phyloP scores from a whole-genome alignment of 345 rosid genomes.

The Combretum micranthum region DNA sequence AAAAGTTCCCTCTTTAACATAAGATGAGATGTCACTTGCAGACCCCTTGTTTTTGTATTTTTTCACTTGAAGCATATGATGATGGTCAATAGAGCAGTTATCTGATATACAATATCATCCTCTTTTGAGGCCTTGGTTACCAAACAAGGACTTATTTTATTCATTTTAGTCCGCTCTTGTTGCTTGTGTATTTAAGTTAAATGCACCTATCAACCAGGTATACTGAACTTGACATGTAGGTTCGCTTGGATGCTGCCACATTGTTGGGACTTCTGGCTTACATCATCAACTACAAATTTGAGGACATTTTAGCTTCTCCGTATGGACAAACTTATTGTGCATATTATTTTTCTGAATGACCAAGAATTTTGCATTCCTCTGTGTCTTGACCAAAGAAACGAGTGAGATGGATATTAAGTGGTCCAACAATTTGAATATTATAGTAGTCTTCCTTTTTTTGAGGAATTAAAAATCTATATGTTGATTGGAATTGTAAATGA shows the following conservation, averaged over 20 bases:
- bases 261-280: constrained; percentile 86
- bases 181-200: not conserved
- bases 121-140: too few species aligned
- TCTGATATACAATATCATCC: too few species aligned
- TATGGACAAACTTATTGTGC: constrained; percentile 24
- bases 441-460: too few species aligned
- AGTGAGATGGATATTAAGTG: not conserved
- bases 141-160: not conserved
- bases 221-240: constrained; percentile 40
- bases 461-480: too few species aligned
- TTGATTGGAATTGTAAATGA: too few species aligned
- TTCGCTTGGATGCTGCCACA: constrained; percentile 78
- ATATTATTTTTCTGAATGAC: not conserved
- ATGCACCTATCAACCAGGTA: constrained; percentile 6
- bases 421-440: too few species aligned
- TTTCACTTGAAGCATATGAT: too few species aligned
- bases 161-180: not conserved
- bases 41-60: too few species aligned
- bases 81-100: too few species aligned
- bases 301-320: constrained; percentile 80
- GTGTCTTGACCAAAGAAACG: not conserved
- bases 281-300: constrained; percentile 89
- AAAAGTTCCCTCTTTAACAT: too few species aligned
- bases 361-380: not conserved
- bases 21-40: too few species aligned